A percentile compares a stretch with the other conserved stretches of the same genome.
Evolutionary conservation across 2,329 filamentous ascomycete species (phyloP).

Genomic region (Fusarium tuaranense): DNA sequence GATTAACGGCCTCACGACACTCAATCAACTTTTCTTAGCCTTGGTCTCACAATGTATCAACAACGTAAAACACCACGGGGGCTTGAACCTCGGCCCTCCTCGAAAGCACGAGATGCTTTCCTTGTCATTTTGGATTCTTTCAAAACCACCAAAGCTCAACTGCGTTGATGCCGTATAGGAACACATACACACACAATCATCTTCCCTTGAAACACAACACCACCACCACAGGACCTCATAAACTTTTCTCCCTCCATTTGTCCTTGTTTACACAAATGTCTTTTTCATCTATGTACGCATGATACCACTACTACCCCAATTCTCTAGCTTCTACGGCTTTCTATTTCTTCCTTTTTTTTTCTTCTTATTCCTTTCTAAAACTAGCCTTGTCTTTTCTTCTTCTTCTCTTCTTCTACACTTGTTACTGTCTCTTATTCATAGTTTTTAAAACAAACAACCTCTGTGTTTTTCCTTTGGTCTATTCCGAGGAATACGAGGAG

Average conservation of each 20-base stretch:
- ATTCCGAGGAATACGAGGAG: neutral
- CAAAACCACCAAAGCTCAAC: neutral
- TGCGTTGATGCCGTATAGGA: neutral
- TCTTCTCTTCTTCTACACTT: conserved; percentile 5
- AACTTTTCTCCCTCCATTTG: conserved; percentile 26
- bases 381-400: conserved; percentile 9
- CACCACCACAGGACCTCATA: neutral
- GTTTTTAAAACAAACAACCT: neutral
- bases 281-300: conserved; percentile 34
- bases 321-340: conserved; percentile 25
- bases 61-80: conserved; percentile 7
- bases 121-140: neutral
- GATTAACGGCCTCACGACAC: conserved; percentile 36
- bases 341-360: conserved; percentile 24
- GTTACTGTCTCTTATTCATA: conserved; percentile 13
- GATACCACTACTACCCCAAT: conserved; percentile 36
- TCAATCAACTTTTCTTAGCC: conserved; percentile 5
- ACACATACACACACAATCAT: conserved; percentile 16
- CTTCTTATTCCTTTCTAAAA: conserved; percentile 14
- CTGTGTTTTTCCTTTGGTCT: conserved; percentile 13
- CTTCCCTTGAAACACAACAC: conserved; percentile 13
- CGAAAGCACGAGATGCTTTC: conserved; percentile 7
- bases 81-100: conserved; percentile 19
- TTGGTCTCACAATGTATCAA: conserved; percentile 26
- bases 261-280: conserved; percentile 32